Base-by-base conservation (phyloP, 2,329 filamentous ascomycete genomes). In the Zasmidium citrigriseum region DNA sequence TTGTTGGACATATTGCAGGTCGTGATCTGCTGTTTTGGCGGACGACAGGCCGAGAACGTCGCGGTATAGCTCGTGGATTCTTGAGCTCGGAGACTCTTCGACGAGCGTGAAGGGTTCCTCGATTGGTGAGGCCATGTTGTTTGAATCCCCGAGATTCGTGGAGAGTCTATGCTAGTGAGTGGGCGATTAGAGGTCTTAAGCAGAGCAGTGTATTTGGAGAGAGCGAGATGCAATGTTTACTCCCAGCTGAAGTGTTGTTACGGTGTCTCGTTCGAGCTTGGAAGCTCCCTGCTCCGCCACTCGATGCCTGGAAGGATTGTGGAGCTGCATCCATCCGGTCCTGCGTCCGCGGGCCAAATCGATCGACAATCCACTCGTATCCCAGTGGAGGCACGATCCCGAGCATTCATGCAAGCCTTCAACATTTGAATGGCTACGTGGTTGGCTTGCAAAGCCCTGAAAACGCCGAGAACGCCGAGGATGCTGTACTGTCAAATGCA, bases 1-100 rank as follows among this genome's bases (percentile, higher is more conserved):
- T 10, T 71, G 65, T 2, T 69, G 64, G 24, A 72, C 62, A 47
- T 77, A 72, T 57, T 77, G 75, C 11, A 77, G 65, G 55, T 78
- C 75, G 38, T 76, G 66, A 59, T 77, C 75, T 18, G 71, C 71
- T 11, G 65, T 66, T 50, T 70, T 72, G 45, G 67, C 74, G n/a
- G 73, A 72, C 1, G 68, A 74, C 46, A 73, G 62, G 21, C 71
- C 58, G 47, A 70, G 64, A 48, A 73, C 73, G 47, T 74, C 70
- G 52, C 73, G 67, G 58, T 74, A 77, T 48, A 78, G 69, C 50
- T 70, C 69, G 49, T 67, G 58, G 44, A 27, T 45, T 29, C 46
- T 24, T 20, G n/a, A 21, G 12, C 45, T 45, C 10, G 46, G 23
- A n/a, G 24, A 24, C 27, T 55, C 29, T 24, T 53, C 38, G 34